phyloP scores from a whole-genome alignment of 805 yeast genomes.

The Pichia nakasei region DNA sequence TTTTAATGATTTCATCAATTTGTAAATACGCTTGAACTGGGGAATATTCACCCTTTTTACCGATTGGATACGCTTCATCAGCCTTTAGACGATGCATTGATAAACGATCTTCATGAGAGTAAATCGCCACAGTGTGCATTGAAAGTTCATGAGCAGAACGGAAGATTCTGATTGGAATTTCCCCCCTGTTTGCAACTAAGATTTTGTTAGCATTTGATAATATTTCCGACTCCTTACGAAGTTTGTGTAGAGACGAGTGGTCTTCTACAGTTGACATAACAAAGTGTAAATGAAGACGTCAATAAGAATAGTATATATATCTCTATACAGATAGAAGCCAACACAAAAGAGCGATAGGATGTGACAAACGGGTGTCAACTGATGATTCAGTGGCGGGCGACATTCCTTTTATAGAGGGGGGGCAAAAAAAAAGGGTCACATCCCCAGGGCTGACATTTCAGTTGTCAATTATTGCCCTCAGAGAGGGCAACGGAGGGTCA shows the following conservation, averaged over 20 bases:
- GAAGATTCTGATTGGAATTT: constrained; percentile 81
- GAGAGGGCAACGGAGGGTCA: no score
- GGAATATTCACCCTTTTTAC: constrained; percentile 77
- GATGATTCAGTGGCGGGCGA: no score
- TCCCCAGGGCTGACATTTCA: no score
- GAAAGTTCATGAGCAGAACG: constrained; percentile 96
- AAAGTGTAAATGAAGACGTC: not conserved
- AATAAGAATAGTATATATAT: no score
- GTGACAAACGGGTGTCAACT: no score
- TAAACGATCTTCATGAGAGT: constrained; percentile 90
- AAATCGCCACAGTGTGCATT: constrained; percentile 95
- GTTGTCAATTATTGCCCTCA: no score
- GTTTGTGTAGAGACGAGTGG: constrained; percentile 25
- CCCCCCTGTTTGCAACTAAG: constrained; percentile 79
- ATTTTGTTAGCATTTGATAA: constrained; percentile 51
- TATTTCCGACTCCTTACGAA: constrained; percentile 36
- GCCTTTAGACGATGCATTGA: constrained; percentile 94
- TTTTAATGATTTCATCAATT: constrained; percentile 86
- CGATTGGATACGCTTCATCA: constrained; percentile 89
- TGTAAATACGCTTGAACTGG: constrained; percentile 96
- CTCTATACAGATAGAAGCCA: no score
- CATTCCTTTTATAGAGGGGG: no score
- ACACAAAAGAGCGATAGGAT: no score
- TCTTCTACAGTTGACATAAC: constrained; percentile 27
- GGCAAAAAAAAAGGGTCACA: no score